phyloP scores from a whole-genome alignment of 2,329 filamentous ascomycete species.

The Penicillium oxalicum region DNA sequence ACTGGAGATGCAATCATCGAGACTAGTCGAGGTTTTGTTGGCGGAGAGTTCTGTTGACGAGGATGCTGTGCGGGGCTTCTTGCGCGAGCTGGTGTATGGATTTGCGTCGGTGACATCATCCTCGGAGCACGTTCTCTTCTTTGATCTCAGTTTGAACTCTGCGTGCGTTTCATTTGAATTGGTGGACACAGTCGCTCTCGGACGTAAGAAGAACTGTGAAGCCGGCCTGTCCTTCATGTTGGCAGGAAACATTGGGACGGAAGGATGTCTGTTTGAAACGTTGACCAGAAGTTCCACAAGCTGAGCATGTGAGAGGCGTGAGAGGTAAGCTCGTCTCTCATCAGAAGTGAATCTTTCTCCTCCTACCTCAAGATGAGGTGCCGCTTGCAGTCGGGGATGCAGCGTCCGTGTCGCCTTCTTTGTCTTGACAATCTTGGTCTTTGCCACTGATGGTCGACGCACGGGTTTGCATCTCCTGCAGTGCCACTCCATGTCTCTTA shows the following conservation, averaged over 20 bases:
- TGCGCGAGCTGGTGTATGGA: neutral
- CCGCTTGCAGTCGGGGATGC: slow-evolving; percentile 9
- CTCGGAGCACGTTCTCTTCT: slow-evolving; percentile 7
- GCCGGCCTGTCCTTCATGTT: slow-evolving; percentile 24
- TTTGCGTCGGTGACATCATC: slow-evolving; percentile 4
- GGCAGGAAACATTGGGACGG: slow-evolving; percentile 58
- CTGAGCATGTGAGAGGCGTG: slow-evolving; percentile 53
- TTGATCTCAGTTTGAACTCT: neutral
- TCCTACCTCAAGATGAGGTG: slow-evolving; percentile 22
- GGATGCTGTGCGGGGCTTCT: slow-evolving; percentile 3
- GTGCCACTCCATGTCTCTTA: slow-evolving; percentile 65
- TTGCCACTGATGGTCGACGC: slow-evolving; percentile 37
- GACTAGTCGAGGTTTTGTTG: neutral
- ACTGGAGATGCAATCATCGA: no score
- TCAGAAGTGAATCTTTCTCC: slow-evolving; percentile 25
- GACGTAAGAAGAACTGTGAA: slow-evolving; percentile 19
- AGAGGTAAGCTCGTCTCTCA: slow-evolving; percentile 60
- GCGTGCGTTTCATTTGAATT: neutral
- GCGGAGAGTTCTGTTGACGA: neutral
- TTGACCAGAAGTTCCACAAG: slow-evolving; percentile 61
- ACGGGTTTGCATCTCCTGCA: slow-evolving; percentile 57
- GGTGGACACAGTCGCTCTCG: slow-evolving; percentile 2
- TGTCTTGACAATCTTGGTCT: slow-evolving; percentile 22
- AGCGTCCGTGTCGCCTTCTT: slow-evolving; percentile 4
- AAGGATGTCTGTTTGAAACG: slow-evolving; percentile 56